Evolutionary conservation across 176 grass and related monocot genomes (phyloP).

Genomic region (Hsuehochloa calcarea): DNA sequence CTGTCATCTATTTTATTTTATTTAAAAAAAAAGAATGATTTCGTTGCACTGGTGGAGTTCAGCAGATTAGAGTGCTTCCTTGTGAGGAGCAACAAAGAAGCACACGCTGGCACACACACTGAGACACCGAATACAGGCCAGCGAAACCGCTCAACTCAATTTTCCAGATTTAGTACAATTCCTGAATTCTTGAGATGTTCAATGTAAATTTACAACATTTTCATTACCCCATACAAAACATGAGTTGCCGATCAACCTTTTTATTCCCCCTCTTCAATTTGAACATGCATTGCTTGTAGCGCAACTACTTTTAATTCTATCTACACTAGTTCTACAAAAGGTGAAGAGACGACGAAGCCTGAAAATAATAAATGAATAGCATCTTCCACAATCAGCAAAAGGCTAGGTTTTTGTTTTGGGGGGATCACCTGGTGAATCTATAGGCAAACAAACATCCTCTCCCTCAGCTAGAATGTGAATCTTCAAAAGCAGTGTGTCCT

Average conservation of each 20-base stretch:
- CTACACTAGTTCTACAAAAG: conserved; percentile 49
- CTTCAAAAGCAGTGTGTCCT: conserved; percentile 23
- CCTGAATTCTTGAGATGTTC: neutral
- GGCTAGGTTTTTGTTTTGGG: neutral
- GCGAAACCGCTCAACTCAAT: neutral
- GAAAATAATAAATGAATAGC: conserved; percentile 50
- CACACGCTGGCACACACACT: neutral
- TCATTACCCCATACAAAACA: neutral
- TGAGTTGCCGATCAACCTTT: neutral
- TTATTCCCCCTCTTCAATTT: neutral
- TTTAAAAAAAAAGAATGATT: too few species aligned
- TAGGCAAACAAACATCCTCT: conserved; percentile 1
- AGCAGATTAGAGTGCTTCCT: too few species aligned
- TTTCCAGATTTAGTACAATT: neutral
- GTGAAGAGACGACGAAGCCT: neutral
- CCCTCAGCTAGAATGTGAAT: conserved; percentile 38
- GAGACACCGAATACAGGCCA: neutral
- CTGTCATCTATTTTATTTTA: too few species aligned
- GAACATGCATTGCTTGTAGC: neutral
- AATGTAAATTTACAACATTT: conserved; percentile 3
- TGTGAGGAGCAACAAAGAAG: neutral
- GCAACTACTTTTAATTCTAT: conserved; percentile 16
- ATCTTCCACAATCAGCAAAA: conserved; percentile 33
- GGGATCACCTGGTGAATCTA: neutral
- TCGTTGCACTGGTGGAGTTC: too few species aligned